Conservation (phyloP, 352 stramenopile genomes). For the Aphanomyces invadans region DNA sequence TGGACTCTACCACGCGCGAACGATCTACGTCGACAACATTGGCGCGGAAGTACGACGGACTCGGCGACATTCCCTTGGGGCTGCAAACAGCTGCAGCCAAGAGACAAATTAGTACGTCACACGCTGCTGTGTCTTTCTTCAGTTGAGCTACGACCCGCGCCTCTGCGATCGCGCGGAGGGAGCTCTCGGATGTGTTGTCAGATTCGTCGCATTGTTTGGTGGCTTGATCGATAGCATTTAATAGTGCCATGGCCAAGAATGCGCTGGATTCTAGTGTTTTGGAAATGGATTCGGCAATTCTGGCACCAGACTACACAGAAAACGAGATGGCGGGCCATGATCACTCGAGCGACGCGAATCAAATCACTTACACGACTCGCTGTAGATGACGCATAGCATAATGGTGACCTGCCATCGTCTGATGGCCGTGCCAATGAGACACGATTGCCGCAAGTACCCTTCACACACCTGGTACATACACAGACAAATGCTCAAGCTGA, state of each 20-base stretch:
- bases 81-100: constrained; percentile 4
- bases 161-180: background rate
- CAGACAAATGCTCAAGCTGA: constrained; percentile 3
- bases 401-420: too few species aligned
- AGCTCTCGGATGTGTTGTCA: background rate
- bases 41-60: background rate
- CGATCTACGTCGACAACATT: background rate
- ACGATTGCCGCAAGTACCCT: background rate
- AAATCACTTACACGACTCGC: background rate
- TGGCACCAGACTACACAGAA: background rate
- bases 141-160: background rate
- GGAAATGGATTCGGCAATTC: background rate
- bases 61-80: constrained; percentile 13
- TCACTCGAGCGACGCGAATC: background rate
- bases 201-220: background rate
- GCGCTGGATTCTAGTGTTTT: background rate
- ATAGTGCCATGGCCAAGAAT: constrained; percentile 1
- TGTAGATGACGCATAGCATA: background rate
- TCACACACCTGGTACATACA: constrained; percentile 11
- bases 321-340: constrained; percentile 1
- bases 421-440: too few species aligned
- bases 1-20: background rate
- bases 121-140: background rate
- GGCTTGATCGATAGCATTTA: constrained; percentile 1
- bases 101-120: constrained; percentile 18